Evolutionary conservation across 345 rosid genomes (phyloP).

Genomic region (Gossypium ekmanianum): DNA sequence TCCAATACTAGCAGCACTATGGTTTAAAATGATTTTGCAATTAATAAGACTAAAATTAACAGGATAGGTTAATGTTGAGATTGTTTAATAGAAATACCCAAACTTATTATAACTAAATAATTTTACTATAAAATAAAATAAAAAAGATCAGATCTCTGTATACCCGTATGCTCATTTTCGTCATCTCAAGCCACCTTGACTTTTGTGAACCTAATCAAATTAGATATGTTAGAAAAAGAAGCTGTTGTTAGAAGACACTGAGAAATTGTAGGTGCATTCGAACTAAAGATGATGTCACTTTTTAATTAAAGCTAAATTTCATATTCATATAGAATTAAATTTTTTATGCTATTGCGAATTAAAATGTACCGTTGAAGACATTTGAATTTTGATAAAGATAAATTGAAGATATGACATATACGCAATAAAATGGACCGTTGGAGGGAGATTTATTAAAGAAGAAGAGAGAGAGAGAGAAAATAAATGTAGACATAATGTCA

Average conservation of each 20-base stretch:
- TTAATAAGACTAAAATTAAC: background rate
- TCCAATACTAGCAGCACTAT: background rate
- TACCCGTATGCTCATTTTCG: background rate
- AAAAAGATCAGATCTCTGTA: background rate
- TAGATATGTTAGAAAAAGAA: background rate
- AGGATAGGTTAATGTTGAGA: background rate
- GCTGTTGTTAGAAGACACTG: no score
- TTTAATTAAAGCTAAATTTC: no score
- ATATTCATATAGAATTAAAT: no score
- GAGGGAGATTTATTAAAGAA: background rate
- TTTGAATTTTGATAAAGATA: background rate
- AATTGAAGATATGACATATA: background rate
- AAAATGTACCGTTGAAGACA: slow-evolving; percentile 1
- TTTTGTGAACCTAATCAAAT: background rate
- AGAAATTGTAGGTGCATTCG: no score
- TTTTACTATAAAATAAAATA: background rate
- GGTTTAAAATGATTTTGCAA: background rate
- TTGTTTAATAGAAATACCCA: no score
- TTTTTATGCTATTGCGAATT: background rate
- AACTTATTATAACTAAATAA: background rate
- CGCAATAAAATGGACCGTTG: background rate
- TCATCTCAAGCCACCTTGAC: background rate
- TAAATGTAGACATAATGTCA: background rate
- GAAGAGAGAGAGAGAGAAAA: background rate
- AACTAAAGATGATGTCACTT: no score